phyloP scores from a whole-genome alignment of 2,329 filamentous ascomycete species.

The Didymella sp. region DNA sequence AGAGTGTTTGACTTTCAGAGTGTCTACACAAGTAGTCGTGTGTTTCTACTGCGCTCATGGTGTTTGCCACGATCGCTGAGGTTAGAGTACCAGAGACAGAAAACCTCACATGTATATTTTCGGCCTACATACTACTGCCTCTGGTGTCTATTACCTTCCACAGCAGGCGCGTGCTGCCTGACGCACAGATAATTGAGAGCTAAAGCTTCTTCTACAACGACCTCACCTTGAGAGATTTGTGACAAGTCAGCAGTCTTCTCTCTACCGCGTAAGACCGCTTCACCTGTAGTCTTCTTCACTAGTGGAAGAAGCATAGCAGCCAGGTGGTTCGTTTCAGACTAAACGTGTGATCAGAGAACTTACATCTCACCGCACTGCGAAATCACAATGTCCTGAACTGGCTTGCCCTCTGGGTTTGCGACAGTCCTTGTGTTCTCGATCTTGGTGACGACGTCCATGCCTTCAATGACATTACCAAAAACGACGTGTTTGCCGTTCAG shows the following conservation, averaged over 20 bases:
- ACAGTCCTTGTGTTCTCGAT: conserved; percentile 84
- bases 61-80: neutral
- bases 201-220: neutral
- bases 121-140: neutral
- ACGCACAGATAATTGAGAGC: neutral
- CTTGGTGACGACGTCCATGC: conserved; percentile 90
- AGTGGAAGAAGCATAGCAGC: neutral
- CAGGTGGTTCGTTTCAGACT: neutral
- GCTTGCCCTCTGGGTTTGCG: conserved; percentile 72
- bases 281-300: neutral
- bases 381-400: conserved; percentile 83
- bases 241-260: neutral
- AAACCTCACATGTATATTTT: neutral
- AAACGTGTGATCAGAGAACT: conserved; percentile 3
- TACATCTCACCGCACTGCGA: conserved; percentile 94
- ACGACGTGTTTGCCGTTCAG: conserved; percentile 94
- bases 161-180: neutral
- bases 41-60: neutral
- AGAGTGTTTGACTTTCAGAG: too few species aligned
- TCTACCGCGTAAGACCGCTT: neutral
- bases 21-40: too few species aligned
- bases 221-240: neutral
- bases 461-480: conserved; percentile 87
- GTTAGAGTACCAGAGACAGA: neutral
- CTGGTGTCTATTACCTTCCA: neutral